Base-by-base conservation (phyloP, 495 filamentous ascomycete genomes). In the Talaromyces stipitatus region DNA sequence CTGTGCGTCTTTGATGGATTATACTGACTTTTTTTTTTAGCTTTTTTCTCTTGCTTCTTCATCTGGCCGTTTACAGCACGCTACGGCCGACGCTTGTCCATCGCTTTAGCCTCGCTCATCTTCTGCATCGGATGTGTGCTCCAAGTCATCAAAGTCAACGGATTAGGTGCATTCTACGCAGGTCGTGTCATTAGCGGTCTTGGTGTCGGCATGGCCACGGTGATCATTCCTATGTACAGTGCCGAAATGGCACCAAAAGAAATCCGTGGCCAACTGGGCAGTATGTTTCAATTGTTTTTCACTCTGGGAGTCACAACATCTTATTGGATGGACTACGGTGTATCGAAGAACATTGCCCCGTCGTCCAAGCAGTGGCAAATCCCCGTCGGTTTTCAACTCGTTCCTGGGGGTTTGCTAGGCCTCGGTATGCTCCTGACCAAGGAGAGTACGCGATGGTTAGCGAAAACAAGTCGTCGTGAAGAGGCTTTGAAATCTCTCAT, bases 231-330 rank as follows among this genome's bases (percentile, higher is more conserved):
- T 8, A 79, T 80, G 63, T 82, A 74, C 58, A 75, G 68, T 30
- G 72, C 76, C 7, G 81, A 84, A 60, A 82, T 75, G 68, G 74
- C 77, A 16, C 79, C 79, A 2, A 79, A 79, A 60, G 70, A 76
- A 26, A 75, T 83, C 38, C 70, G 80, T 30, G 80, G 79, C n/a
- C 72, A 74, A 50, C 65, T 80, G 12, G 78, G 75, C 20, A 62
- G 64, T 9, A 66, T 76, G 24, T 74, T 77, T 26, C 77, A 80
- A 58, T 71, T 69, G 60, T 72, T 80, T 57, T 80, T 76, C 48
- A 72, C 75, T 0, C 59, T 75, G 54, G 78, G 78, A 14, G 73
- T 80, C 10, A 75, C 78, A 60, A 62, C 70, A 22, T 75, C 72
- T n/a, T 80, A 79, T 55, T 82, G 77, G 72, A 65, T 82, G 24